Evolutionary conservation across 768 basidiomycete genomes (phyloP).

Genomic region (Podaxis sp.): DNA sequence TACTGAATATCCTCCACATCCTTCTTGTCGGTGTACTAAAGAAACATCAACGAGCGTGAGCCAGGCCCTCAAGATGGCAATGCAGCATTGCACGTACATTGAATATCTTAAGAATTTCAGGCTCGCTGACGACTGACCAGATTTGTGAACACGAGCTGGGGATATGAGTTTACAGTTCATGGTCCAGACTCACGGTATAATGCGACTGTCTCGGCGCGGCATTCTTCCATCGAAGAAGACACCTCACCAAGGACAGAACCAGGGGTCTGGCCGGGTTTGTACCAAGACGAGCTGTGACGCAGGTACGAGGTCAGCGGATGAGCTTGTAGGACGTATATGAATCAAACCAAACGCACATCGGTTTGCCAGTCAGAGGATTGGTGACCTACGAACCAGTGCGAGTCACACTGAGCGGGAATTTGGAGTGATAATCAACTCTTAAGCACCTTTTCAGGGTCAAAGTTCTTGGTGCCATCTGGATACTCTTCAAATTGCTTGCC

Average conservation of each 20-base stretch:
- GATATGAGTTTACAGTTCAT: not conserved
- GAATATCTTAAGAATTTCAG: slow-evolving; percentile 78
- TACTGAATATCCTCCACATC: slow-evolving; percentile 79
- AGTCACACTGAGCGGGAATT: not conserved
- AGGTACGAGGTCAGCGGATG: slow-evolving; percentile 1
- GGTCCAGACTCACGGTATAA: slow-evolving; percentile 60
- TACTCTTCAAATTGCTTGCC: slow-evolving; percentile 82
- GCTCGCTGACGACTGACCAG: slow-evolving; percentile 64
- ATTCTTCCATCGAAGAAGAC: slow-evolving; percentile 90
- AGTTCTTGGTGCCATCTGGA: slow-evolving; percentile 76
- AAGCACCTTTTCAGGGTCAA: slow-evolving; percentile 63
- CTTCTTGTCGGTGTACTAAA: slow-evolving; percentile 62
- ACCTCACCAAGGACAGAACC: slow-evolving; percentile 83
- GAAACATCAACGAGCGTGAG: not conserved
- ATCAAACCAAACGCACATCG: slow-evolving; percentile 46
- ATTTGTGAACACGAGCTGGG: slow-evolving; percentile 4
- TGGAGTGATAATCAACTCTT: not conserved
- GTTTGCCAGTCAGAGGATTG: slow-evolving; percentile 78
- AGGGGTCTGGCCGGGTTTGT: slow-evolving; percentile 83
- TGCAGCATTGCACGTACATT: slow-evolving; percentile 42
- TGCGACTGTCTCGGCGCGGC: slow-evolving; percentile 86
- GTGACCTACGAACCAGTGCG: slow-evolving; percentile 47
- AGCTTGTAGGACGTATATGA: not conserved
- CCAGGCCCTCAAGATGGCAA: not conserved
- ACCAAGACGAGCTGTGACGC: slow-evolving; percentile 71